Evolutionary conservation across 1,284 basidiomycete species (phyloP), one percentile per base, ranked within the genome.

Genomic region (Trichosporon inkin): DNA sequence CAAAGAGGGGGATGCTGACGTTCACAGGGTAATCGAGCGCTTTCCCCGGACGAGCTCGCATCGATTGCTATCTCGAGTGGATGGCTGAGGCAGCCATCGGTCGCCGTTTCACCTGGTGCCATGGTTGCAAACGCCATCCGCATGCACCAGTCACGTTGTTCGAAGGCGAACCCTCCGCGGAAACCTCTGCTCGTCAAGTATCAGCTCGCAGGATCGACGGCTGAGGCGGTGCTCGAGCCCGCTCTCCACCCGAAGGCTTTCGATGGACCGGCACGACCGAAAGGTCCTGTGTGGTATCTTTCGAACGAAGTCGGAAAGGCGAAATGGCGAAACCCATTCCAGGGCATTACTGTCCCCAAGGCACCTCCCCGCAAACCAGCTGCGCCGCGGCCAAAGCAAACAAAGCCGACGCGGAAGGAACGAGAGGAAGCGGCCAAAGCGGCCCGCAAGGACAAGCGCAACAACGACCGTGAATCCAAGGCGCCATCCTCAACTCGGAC

Each of bases 201-300:
- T 41, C 74, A 77, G 53, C 67, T 78, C 7, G 65, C 69, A 16
- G 76, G 76, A 3, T 71, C 74, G 6, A 69, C 69, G 16, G 70
- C 70, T 28, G 76, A 78, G 55, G 63, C 71, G 10, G 68, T 68
- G 7, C 68, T 77, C 28, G 71, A 70, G 41, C 62, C 74, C 0
- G 75, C 76, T 5, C 71, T 78, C 3, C 75, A 75, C 53, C 76
- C 76, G 1, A 57, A 65, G 20, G 74, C 76, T 10, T 73, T 72
- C 55, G 64, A 64, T 6, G 65, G 63, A 16, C 36, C 58, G 0
- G 54, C 63, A n/a, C 62, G 76, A 47, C 76, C 76, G 17, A 73
- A 74, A 56, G 76, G 76, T 1, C 68, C 72, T 5, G 73, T 77
- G 10, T 78, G 73, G 72, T 77, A 64, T 56, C 63, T 76, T 7